Evolutionary conservation across 2,329 filamentous ascomycete genomes (phyloP), one percentile per base, ranked within the genome.

Genomic region (Clonostachys byssicola): DNA sequence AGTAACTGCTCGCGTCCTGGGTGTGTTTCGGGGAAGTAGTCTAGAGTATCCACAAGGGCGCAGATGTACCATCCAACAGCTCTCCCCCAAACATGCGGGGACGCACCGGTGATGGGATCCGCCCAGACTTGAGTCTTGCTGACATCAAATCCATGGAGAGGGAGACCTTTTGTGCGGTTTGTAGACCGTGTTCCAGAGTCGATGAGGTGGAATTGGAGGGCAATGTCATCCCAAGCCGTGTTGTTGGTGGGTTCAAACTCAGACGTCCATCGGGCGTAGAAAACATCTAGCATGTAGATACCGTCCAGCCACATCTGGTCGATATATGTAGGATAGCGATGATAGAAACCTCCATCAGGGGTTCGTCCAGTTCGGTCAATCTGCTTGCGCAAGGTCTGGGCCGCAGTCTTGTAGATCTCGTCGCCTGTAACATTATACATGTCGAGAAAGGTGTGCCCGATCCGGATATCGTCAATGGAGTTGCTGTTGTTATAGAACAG

Each of bases 231-330:
- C 61, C 70, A 72, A 6, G 70, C 74, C 0, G 68, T 65, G 9
- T 54, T 54, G 50, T 71, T 71, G 30, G 56, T 52, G 3, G 50
- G 49, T 13, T 72, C 63, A 46, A 71, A 72, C n/a, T 62, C 47
- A 9, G 53, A 51, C 5, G 66, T 68, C 56, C 67, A 74, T 33
- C 56, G 56, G 4, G 70, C 68, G 42, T 72, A 73, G 55, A 72
- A 73, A 2, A 61, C 59, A 38, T 71, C 67, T 3, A 70, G 68
- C 73, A 77, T 77, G 59, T 66, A 78, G 18, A 76, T 74, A 2
- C 78, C 78, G 51, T 80, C 76, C 0, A 81, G 65, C 77, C 78
- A 81, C 77, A 80, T 80, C 56, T 81, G 74, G 51, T 78, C 68
- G 16, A 64, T 65, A 51, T 77, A 78, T 3, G 64, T 60, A 34